Evolutionary conservation across 805 yeast genomes (phyloP), one percentile per base, ranked within the genome.

Genomic region (Cyberlindnera maclurae): DNA sequence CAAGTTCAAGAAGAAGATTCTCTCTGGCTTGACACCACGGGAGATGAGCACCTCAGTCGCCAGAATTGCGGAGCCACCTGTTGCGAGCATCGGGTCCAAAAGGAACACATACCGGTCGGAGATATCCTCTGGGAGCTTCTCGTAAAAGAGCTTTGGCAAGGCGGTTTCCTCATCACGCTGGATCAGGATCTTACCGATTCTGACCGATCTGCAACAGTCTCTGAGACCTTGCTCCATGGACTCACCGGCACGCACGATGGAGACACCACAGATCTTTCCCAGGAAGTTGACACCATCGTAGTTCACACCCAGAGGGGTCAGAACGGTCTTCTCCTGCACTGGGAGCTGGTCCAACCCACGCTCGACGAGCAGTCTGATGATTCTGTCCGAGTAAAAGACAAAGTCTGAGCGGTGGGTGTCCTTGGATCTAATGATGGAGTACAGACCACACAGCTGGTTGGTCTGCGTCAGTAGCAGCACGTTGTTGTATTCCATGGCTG

Each of bases 81-180:
- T 93, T 26, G 99, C 99, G 58, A 93, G 74, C 94, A 93, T 84
- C 41, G 99, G 98, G 57, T 93, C 99, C 49, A 93, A 70, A 52
- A 93, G 65, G 58, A 93, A 84, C 20, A 93, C 97, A 53, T 79
- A 93, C 50, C 98, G 73, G 13, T 83, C 83, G 32, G 81, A 65
- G 49, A 93, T 90, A 55, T 93, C 98, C 46, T 79, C 86, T 15
- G 99, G 99, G 46, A 93, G 72, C 60, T 93, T 93, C 52, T 85
- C 96, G 61, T 89, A 93, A 64, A 82, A 93, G 39, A 93, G 67
- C 59, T 87, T 85, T 31, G 98, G 97, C 51, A 73, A 62, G 3
- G 97, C 96, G 18, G 97, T 93, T 64, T 93, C 98, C 65, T 93
- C 99, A 57, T 93, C 97, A 64, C 99, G 77, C 68, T 93, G 99